Conservation (phyloP, 176 grass and related monocot species). For the Luzula sylvatica region DNA sequence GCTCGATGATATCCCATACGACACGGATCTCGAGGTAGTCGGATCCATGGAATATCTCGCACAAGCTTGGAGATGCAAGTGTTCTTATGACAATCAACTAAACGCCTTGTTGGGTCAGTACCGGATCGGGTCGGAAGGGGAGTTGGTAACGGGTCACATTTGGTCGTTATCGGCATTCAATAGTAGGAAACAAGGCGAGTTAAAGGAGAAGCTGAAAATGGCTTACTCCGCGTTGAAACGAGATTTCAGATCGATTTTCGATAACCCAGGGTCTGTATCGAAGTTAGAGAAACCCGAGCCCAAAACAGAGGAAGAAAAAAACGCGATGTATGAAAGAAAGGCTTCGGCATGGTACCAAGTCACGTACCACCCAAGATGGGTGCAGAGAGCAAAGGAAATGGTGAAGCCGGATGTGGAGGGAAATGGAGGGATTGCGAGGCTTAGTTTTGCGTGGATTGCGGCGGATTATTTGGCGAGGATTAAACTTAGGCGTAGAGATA, state of each 20-base stretch:
- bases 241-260: constrained; percentile 43
- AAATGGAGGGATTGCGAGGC: constrained; percentile 22
- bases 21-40: constrained; percentile 55
- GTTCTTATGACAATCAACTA: constrained; percentile 45
- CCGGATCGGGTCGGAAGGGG: constrained; percentile 51
- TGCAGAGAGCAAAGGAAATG: constrained; percentile 34
- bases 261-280: constrained; percentile 21
- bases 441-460: constrained; percentile 82
- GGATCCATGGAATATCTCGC: constrained; percentile 46
- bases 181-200: constrained; percentile 61
- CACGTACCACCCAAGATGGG: constrained; percentile 66
- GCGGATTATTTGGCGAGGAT: constrained; percentile 65
- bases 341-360: constrained; percentile 91
- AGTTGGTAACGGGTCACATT: constrained; percentile 79
- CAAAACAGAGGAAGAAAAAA: constrained; percentile 22
- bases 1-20: constrained; percentile 51
- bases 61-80: constrained; percentile 53
- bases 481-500: constrained; percentile 35
- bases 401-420: constrained; percentile 21
- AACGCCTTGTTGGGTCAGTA: constrained; percentile 57
- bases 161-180: constrained; percentile 46
- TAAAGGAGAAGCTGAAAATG: constrained; percentile 74
- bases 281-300: constrained; percentile 3
- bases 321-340: constrained; percentile 42
- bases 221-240: constrained; percentile 49